Conservation (phyloP, 768 basidiomycete genomes). For the Baorangia bicolor region DNA sequence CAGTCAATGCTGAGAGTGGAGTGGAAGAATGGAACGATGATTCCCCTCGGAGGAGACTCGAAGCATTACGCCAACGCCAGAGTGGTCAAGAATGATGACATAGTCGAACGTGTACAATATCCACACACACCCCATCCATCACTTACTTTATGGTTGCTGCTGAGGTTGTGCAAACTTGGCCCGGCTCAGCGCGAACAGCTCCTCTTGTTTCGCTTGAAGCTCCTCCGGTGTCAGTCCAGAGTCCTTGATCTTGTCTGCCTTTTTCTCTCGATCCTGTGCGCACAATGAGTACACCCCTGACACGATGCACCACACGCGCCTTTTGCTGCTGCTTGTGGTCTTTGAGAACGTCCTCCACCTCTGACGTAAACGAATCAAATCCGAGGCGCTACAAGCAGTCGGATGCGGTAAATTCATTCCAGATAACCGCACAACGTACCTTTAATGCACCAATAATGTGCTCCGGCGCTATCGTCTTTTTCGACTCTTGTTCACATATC, state of each 20-base stretch:
- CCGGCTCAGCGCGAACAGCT: conserved; percentile 88
- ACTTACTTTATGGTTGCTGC: conserved; percentile 31
- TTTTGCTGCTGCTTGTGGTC: conserved; percentile 97
- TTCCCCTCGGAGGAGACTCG: conserved; percentile 55
- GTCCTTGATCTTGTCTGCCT: conserved; percentile 84
- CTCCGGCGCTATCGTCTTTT: conserved; percentile 98
- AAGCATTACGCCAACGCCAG: conserved; percentile 46
- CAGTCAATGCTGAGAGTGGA: conserved; percentile 24
- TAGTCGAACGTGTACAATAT: conserved; percentile 30
- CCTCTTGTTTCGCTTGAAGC: conserved; percentile 82
- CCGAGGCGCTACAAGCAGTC: conserved; percentile 68
- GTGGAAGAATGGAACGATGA: conserved; percentile 70
- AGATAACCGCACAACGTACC: conserved; percentile 41
- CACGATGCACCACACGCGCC: conserved; percentile 42
- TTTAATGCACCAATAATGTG: conserved; percentile 92
- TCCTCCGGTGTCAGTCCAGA: conserved; percentile 92
- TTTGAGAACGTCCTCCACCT: conserved; percentile 90
- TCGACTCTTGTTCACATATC: conserved; percentile 95
- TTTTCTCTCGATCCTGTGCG: conserved; percentile 82
- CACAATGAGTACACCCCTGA: conserved; percentile 3
- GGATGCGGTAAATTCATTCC: background rate
- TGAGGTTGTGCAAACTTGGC: conserved; percentile 71
- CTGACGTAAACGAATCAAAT: conserved; percentile 86
- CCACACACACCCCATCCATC: conserved; percentile 1
- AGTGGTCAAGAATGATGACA: conserved; percentile 33